Percentiles rank a stretch among this genome's conserved stretches.
Evolutionary conservation across 371 early-diverging fungal genomes (phyloP).

Genomic region (Mucor saturninus): DNA sequence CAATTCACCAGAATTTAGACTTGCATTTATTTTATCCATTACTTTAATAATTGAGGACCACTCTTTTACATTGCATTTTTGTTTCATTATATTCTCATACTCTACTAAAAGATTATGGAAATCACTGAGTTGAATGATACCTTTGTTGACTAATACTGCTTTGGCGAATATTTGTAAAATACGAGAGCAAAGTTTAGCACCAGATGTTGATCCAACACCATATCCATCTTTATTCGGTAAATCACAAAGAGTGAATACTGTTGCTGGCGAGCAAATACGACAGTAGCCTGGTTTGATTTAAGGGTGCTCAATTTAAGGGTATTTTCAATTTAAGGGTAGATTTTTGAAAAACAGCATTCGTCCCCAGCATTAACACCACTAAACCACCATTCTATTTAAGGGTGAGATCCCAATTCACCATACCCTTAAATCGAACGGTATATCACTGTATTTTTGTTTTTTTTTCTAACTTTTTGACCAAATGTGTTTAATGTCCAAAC

Average conservation of each 20-base stretch:
- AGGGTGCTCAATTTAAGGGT: no score
- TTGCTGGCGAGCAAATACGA: slow-evolving; percentile 19
- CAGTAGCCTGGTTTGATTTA: no score
- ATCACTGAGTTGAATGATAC: slow-evolving; percentile 16
- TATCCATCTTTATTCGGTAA: slow-evolving; percentile 18
- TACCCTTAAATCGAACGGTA: no score
- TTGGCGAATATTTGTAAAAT: slow-evolving; percentile 15
- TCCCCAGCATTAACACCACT: no score
- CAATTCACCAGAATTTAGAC: slow-evolving; percentile 15
- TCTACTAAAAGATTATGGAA: slow-evolving; percentile 19
- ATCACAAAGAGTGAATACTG: slow-evolving; percentile 18
- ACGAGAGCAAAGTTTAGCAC: slow-evolving; percentile 16
- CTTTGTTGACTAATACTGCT: slow-evolving; percentile 21
- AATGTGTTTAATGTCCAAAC: no score
- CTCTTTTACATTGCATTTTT: slow-evolving; percentile 20
- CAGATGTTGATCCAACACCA: slow-evolving; percentile 12
- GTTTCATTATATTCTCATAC: slow-evolving; percentile 21
- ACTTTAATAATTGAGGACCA: slow-evolving; percentile 15
- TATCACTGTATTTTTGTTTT: no score
- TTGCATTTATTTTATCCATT: slow-evolving; percentile 17
- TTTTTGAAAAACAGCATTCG: no score
- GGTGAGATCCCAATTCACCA: no score
- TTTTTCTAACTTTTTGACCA: no score
- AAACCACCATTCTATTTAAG: no score
- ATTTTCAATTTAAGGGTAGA: no score